These are phyloP conservation scores for Cladophialophora immunda DNA, from an alignment of 2,329 filamentous ascomycete species.

Conservation along the genomic window DNA sequence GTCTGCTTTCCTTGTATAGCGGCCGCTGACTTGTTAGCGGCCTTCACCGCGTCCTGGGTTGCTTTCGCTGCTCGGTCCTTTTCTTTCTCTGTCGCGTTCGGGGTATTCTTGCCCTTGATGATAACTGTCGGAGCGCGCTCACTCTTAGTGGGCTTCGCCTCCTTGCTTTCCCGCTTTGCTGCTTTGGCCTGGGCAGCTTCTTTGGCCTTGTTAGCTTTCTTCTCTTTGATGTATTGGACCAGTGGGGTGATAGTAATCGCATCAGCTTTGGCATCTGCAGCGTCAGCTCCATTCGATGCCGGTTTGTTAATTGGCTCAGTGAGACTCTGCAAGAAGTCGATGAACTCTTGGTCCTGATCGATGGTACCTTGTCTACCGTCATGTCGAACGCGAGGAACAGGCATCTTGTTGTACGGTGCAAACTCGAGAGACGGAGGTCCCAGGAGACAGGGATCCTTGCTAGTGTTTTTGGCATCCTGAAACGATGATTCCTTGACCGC, in stretches of 20 bases:
- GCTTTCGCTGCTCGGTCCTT: slow-evolving; percentile 60
- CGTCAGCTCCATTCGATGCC: slow-evolving; percentile 58
- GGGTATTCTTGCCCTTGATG: slow-evolving; percentile 41
- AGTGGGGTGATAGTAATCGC: slow-evolving; percentile 85
- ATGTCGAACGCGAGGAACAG: slow-evolving; percentile 74
- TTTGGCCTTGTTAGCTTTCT: slow-evolving; percentile 79
- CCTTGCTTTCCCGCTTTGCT: slow-evolving; percentile 70
- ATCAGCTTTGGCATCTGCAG: slow-evolving; percentile 62
- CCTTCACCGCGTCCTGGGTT: slow-evolving; percentile 69
- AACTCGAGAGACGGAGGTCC: slow-evolving; percentile 83
- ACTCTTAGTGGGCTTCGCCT: slow-evolving; percentile 60
- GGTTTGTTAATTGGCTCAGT: slow-evolving; percentile 75
- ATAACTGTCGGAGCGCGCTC: slow-evolving; percentile 50
- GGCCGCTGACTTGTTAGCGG: slow-evolving; percentile 60
- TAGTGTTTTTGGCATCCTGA: slow-evolving; percentile 82
- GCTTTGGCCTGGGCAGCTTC: slow-evolving; percentile 46
- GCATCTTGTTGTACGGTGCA: slow-evolving; percentile 83
- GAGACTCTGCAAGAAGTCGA: slow-evolving; percentile 86
- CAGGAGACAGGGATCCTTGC: slow-evolving; percentile 74
- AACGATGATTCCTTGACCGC: slow-evolving; percentile 74
- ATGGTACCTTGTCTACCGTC: slow-evolving; percentile 93
- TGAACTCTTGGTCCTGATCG: slow-evolving; percentile 95
- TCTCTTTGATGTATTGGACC: slow-evolving; percentile 88
- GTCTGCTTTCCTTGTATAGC: slow-evolving; percentile 45
- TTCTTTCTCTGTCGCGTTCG: slow-evolving; percentile 17